Evolutionary conservation across 495 filamentous ascomycete genomes (phyloP).

Genomic region (Penicillium odoratum): DNA sequence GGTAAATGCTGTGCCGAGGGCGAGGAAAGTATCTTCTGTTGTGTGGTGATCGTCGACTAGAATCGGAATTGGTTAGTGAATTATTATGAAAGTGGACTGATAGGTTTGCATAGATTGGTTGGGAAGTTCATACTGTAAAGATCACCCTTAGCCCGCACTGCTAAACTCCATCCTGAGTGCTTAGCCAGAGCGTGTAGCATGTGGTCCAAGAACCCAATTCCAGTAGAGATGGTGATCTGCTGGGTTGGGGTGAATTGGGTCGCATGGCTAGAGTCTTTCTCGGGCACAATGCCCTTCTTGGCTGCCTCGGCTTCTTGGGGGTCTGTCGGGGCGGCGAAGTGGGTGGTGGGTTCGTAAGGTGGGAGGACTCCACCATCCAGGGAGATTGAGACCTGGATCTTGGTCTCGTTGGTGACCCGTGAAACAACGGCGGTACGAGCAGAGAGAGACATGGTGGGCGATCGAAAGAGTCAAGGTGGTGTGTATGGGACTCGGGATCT

Average conservation of each 20-base stretch:
- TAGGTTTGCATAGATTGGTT: background rate
- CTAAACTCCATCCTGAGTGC: slow-evolving; percentile 89
- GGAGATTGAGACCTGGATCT: slow-evolving; percentile 87
- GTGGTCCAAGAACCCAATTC: slow-evolving; percentile 98
- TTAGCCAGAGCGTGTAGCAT: slow-evolving; percentile 98
- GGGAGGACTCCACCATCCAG: slow-evolving; percentile 83
- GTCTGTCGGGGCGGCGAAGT: slow-evolving; percentile 41
- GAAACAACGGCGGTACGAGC: slow-evolving; percentile 71
- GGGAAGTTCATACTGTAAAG: slow-evolving; percentile 64
- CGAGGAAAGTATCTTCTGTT: slow-evolving; percentile 91
- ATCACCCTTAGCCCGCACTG: slow-evolving; percentile 79
- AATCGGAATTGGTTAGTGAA: background rate
- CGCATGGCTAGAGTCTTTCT: slow-evolving; percentile 77
- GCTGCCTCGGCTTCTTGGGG: slow-evolving; percentile 43
- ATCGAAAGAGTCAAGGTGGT: slow-evolving; percentile 16
- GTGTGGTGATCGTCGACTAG: slow-evolving; percentile 98
- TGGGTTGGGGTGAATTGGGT: slow-evolving; percentile 78
- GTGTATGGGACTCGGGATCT: background rate
- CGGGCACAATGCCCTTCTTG: slow-evolving; percentile 79
- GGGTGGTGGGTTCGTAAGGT: slow-evolving; percentile 53
- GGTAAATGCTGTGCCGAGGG: slow-evolving; percentile 82
- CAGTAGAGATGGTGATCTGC: slow-evolving; percentile 83
- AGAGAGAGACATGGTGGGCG: slow-evolving; percentile 32
- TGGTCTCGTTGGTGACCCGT: slow-evolving; percentile 95
- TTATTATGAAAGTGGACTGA: background rate